phyloP scores from a whole-genome alignment of 2,329 filamentous ascomycete genomes.

The Alternaria conjuncta region DNA sequence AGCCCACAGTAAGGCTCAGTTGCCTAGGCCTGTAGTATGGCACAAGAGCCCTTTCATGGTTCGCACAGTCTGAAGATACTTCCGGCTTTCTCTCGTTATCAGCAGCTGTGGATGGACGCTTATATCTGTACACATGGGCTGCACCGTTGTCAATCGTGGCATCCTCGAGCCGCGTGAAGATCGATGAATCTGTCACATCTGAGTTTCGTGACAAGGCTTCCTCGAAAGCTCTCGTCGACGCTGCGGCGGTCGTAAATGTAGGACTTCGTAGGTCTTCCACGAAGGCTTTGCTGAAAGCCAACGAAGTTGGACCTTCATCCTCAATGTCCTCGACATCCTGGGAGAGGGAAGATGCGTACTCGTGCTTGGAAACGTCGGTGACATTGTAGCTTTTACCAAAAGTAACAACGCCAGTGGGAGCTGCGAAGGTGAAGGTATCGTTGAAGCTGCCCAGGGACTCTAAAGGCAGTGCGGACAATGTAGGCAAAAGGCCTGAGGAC shows the following conservation, averaged over 20 bases:
- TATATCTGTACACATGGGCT: background rate
- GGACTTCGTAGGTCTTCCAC: background rate
- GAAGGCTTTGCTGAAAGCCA: background rate
- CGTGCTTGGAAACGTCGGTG: background rate
- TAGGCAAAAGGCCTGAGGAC: background rate
- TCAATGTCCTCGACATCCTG: background rate
- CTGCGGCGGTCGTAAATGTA: background rate
- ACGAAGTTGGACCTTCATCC: background rate
- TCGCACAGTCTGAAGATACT: accelerated
- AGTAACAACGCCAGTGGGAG: background rate
- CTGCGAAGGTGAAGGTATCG: background rate
- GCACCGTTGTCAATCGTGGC: background rate
- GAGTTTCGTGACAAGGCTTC: background rate
- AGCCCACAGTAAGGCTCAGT: background rate
- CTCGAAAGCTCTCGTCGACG: background rate
- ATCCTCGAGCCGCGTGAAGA: background rate
- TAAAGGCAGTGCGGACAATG: background rate
- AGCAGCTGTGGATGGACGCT: background rate
- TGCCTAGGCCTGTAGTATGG: accelerated
- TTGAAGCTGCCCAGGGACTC: background rate
- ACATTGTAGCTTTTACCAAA: background rate
- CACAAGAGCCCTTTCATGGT: background rate
- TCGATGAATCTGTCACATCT: background rate
- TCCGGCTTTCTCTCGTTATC: background rate
- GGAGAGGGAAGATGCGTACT: accelerated